phyloP scores from a whole-genome alignment of 306 rosid species.

The Astragalus membranaceus region DNA sequence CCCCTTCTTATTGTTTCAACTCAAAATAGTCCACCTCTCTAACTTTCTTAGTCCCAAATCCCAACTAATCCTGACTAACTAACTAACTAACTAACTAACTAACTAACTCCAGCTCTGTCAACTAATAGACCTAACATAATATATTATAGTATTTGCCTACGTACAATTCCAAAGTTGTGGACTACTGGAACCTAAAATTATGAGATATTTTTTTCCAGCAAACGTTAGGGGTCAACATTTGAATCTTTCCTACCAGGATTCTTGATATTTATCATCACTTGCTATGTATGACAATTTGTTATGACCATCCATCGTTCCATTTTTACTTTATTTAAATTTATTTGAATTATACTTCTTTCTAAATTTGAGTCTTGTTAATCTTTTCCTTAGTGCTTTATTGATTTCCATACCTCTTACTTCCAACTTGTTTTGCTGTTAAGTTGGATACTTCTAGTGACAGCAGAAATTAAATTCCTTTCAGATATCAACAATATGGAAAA shows the following conservation, averaged over 20 bases:
- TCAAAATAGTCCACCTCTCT: background rate
- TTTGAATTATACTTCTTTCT: background rate
- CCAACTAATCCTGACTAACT: background rate
- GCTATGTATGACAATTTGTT: background rate
- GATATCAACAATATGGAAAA: conserved; percentile 78
- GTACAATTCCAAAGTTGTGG: background rate
- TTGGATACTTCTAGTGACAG: conserved; percentile 20
- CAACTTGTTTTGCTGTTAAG: background rate
- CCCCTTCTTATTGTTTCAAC: background rate
- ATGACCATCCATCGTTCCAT: background rate
- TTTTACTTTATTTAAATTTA: background rate
- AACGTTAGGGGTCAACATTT: background rate
- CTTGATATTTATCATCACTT: background rate
- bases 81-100: background rate
- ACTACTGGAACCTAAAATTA: background rate
- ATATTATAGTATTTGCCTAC: background rate
- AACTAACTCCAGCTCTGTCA: background rate
- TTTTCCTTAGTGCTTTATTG: background rate
- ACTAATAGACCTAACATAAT: background rate
- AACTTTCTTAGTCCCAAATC: background rate
- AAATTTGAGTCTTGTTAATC: background rate
- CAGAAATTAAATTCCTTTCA: conserved; percentile 22
- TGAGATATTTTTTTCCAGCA: background rate
- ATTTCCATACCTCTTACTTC: background rate
- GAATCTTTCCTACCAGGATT: background rate